These are phyloP conservation scores for Candida coleopterorum DNA, from an alignment of 805 yeast genomes.

Conservation along the genomic window DNA sequence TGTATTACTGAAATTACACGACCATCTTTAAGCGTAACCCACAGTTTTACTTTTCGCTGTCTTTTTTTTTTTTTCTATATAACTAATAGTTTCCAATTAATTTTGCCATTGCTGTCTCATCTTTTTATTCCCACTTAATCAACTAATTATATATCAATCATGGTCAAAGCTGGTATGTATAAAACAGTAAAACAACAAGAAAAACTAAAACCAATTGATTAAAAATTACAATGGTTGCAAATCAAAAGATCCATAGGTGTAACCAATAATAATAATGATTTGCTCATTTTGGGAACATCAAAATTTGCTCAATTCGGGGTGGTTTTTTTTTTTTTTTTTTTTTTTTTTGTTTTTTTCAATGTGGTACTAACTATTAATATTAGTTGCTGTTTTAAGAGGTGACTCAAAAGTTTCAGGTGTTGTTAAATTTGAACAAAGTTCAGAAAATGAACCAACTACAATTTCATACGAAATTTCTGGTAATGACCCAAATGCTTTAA, in stretches of 20 bases:
- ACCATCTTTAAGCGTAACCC: too few relatives aligned
- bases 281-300: not conserved
- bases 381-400: constrained; percentile 95
- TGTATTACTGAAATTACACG: too few relatives aligned
- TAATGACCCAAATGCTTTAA: constrained; percentile 77
- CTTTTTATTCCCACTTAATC: too few relatives aligned
- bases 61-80: too few relatives aligned
- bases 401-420: constrained; percentile 85
- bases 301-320: too few relatives aligned
- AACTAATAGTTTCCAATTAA: too few relatives aligned
- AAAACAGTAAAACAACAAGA: too few relatives aligned
- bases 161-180: constrained; percentile 66
- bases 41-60: too few relatives aligned
- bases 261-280: not conserved
- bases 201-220: not conserved
- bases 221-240: constrained; percentile 1
- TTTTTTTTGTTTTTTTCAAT: too few relatives aligned
- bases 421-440: constrained; percentile 79
- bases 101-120: too few relatives aligned
- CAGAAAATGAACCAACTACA: constrained; percentile 79
- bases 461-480: constrained; percentile 87
- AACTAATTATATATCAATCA: constrained; percentile 20
- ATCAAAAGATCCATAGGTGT: not conserved
- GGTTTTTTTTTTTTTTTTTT: too few relatives aligned
- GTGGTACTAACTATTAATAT: constrained; percentile 14